A percentile compares a stretch with the other conserved stretches of the same genome.
These are phyloP conservation scores for Aquilaria sinensis DNA, from an alignment of 345 rosid species.

Conservation along the genomic window DNA sequence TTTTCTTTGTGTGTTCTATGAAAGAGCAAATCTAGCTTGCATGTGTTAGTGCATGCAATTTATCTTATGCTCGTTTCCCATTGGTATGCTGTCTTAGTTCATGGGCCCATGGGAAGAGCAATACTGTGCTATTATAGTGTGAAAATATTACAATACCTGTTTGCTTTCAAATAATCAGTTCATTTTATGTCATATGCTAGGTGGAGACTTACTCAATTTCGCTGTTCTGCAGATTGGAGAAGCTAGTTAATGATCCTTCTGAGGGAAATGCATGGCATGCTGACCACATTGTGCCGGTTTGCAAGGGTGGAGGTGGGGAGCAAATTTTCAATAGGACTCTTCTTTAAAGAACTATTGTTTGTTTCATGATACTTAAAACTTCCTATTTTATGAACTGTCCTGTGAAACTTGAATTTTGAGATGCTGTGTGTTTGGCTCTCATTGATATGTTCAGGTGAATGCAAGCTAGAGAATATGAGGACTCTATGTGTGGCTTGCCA, in stretches of 20 bases:
- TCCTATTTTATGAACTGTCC: not conserved
- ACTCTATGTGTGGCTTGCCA: slow-evolving; percentile 94
- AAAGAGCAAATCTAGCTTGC: too few species aligned
- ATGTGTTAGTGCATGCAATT: too few species aligned
- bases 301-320: slow-evolving; percentile 78
- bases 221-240: slow-evolving; percentile 50
- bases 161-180: too few species aligned
- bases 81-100: too few species aligned
- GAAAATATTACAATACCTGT: too few species aligned
- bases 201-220: not conserved
- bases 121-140: too few species aligned
- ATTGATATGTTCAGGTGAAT: slow-evolving; percentile 51
- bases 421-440: not conserved
- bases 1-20: too few species aligned
- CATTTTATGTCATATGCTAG: too few species aligned
- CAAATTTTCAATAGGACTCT: not conserved
- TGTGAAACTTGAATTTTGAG: slow-evolving; percentile 5
- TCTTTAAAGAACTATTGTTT: not conserved
- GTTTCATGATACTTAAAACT: not conserved
- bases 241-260: slow-evolving; percentile 66
- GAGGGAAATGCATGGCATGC: slow-evolving; percentile 97
- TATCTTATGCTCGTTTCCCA: too few species aligned
- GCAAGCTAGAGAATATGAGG: slow-evolving; percentile 89
- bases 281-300: slow-evolving; percentile 89
- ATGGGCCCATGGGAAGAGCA: too few species aligned